A percentile compares a stretch with the other conserved stretches of the same genome.
Evolutionary conservation across 2,329 filamentous ascomycete genomes (phyloP).

Genomic region (Cordyceps pruinosa): DNA sequence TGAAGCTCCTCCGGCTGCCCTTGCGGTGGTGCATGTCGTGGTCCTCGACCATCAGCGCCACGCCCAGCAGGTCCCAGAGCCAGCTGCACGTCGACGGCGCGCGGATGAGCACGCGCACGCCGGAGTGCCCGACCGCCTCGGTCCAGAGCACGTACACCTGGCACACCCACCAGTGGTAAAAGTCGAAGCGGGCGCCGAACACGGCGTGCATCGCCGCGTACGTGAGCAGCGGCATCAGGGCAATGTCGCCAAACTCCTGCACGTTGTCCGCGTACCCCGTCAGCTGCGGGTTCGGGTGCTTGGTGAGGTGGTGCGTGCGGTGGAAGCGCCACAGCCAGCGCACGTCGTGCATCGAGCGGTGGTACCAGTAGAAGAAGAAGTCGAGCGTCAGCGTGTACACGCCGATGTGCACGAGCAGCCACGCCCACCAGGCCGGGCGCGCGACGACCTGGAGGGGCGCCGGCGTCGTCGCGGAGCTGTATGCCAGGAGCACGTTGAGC

Average conservation of each 20-base stretch:
- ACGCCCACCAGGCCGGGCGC: conserved; percentile 18
- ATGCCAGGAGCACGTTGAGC: conserved; percentile 27
- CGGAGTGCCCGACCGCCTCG: conserved; percentile 32
- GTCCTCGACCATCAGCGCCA: conserved; percentile 33
- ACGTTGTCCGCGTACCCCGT: conserved; percentile 34
- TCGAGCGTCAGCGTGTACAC: conserved; percentile 32
- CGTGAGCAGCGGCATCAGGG: conserved; percentile 31
- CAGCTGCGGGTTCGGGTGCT: conserved; percentile 34
- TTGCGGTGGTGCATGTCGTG: conserved; percentile 24
- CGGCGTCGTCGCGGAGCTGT: conserved; percentile 17
- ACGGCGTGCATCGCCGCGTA: conserved; percentile 27
- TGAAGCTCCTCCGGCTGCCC: conserved; percentile 22
- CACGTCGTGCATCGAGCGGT: conserved; percentile 35
- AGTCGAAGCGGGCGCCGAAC: conserved; percentile 33
- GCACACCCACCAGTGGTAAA: conserved; percentile 41
- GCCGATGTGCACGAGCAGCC: conserved; percentile 29
- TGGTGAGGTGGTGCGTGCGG: conserved; percentile 38
- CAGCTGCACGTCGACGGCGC: conserved; percentile 26
- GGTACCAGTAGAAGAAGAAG: conserved; percentile 36
- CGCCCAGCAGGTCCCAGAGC: conserved; percentile 24
- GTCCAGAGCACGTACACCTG: conserved; percentile 35
- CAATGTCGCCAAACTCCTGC: conserved; percentile 37
- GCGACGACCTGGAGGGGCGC: conserved; percentile 16
- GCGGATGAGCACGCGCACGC: conserved; percentile 27
- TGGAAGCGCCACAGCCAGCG: conserved; percentile 30